Conservation (phyloP, 2,329 filamentous ascomycete species). For the Dactylonectria macrodidyma region DNA sequence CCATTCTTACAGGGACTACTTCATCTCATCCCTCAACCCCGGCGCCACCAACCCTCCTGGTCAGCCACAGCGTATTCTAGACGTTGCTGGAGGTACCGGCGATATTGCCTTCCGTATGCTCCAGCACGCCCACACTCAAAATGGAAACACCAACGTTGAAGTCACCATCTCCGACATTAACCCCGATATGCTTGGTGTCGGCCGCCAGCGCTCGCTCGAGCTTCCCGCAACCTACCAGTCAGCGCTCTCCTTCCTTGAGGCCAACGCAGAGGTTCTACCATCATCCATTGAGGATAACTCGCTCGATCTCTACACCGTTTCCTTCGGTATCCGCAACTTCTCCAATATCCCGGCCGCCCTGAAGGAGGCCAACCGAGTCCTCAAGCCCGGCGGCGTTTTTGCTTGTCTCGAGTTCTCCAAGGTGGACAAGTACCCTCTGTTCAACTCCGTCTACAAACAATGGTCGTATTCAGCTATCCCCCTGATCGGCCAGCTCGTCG, state of each 20-base stretch:
- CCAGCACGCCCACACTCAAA: slow-evolving; percentile 87
- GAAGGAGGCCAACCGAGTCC: slow-evolving; percentile 85
- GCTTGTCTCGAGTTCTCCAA: slow-evolving; percentile 97
- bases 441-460: slow-evolving; percentile 91
- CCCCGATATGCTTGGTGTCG: slow-evolving; percentile 92
- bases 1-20: slow-evolving; percentile 77
- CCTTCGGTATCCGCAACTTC: slow-evolving; percentile 98
- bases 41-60: slow-evolving; percentile 68
- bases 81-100: slow-evolving; percentile 96
- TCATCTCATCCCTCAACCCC: slow-evolving; percentile 91
- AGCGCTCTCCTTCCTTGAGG: slow-evolving; percentile 83
- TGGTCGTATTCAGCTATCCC: slow-evolving; percentile 98
- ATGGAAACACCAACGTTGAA: slow-evolving; percentile 79
- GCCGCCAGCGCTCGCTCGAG: slow-evolving; percentile 80
- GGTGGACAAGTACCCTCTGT: slow-evolving; percentile 79
- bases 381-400: slow-evolving; percentile 96
- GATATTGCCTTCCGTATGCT: slow-evolving; percentile 98
- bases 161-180: slow-evolving; percentile 98
- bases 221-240: slow-evolving; percentile 69
- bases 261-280: slow-evolving; percentile 86
- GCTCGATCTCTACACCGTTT: slow-evolving; percentile 97
- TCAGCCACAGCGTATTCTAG: slow-evolving; percentile 81
- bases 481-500: slow-evolving; percentile 94
- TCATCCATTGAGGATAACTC: slow-evolving; percentile 74
- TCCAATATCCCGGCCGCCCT: slow-evolving; percentile 90